Base-by-base conservation (phyloP, 2,329 filamentous ascomycete genomes). In the Colletotrichum graminicola region DNA sequence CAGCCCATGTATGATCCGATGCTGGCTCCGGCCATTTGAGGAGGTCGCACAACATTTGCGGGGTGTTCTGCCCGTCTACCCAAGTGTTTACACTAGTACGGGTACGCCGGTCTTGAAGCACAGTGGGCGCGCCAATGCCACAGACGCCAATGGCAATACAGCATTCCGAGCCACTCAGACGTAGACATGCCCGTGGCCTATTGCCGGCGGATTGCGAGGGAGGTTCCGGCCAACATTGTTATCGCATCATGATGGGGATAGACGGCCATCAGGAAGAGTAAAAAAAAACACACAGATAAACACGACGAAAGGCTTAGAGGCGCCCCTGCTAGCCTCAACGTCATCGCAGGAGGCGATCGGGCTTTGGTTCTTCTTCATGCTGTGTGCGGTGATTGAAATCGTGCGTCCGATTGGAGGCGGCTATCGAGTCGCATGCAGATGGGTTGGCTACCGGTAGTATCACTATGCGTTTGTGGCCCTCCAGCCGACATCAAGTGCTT, bases 361-460 rank as follows among this genome's bases (percentile, higher is more conserved):
- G 52, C 65, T 69, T 69, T 64, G 59, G 36, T 41, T 59, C 36
- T 61, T 23, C 32, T 16, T 57, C 51, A 49, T 36, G 56, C 39
- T 26, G 59, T 71, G 47, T 21, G 61, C 41, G 52, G 59, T 55
- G 69, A 60, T 60, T 56, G 23, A 36, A 36, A 16, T 29, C 12
- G 16, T 45, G 65, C 18, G 52, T 54, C 65, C 49, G 56, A 69
- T 72, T 72, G 65, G 69, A 63, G 39, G 54, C 59, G 65, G 68
- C 45, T 71, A 55, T 68, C 32, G 16, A 60, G 59, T 23, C 54
- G 65, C 52, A 60, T 43, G 59, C 51, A 45, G 65, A 39, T 55
- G 18, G 8, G 29, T 26, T 32, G 26, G 11, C 47, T 36, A 34
- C 34, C 10, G 10, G 7, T 65, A 59, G 66, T 62, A 51, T 34